Evolutionary conservation across 2,329 filamentous ascomycete genomes (phyloP), one percentile per base, ranked within the genome.

Genomic region (Alternaria gansuensis): DNA sequence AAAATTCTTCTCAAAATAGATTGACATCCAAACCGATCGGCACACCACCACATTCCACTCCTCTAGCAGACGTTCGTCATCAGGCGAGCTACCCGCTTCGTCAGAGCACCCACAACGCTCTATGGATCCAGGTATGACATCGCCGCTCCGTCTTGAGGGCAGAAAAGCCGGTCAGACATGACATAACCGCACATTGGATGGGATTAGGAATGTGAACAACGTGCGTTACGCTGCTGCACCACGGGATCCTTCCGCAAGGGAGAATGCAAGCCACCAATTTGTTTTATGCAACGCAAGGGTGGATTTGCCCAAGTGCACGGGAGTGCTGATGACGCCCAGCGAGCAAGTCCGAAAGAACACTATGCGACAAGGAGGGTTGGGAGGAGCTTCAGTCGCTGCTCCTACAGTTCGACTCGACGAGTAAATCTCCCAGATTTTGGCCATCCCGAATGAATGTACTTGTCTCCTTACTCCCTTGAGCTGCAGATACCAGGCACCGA

Each of bases 61-160:
- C 31, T 31, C 24, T 49, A 5, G n/a, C 37, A 45, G 31, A 33
- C 39, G 17, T 28, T 59, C 56, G 44, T 55, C 56, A 55, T 59
- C 51, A 55, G 45, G 51, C 56, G 44, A 59, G 39, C 39, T 50
- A 45, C 37, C 56, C 51, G 51, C 51, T 43, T 33, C 45, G 56
- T 44, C 28, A 23, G 40, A 36, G 50, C 55, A 44, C 46, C 55
- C 26, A 37, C 29, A 55, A 43, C 34, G 31, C 37, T 34, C 14
- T 26, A 29, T 17, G 24, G 37, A 21, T 26, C 41, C 45, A 33
- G 14, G 26, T 43, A 59, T 59, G 56, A 50, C 56, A 59, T 50
- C 37, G 49, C 39, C 33, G 44, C 45, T 59, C 51, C 37, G 40
- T 26, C 33, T 50, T 21, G 37, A 28, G 29, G n/a, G 10, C 26